Evolutionary conservation across 192 early-diverging fungal genomes (phyloP).

Genomic region (Dispira simplex): DNA sequence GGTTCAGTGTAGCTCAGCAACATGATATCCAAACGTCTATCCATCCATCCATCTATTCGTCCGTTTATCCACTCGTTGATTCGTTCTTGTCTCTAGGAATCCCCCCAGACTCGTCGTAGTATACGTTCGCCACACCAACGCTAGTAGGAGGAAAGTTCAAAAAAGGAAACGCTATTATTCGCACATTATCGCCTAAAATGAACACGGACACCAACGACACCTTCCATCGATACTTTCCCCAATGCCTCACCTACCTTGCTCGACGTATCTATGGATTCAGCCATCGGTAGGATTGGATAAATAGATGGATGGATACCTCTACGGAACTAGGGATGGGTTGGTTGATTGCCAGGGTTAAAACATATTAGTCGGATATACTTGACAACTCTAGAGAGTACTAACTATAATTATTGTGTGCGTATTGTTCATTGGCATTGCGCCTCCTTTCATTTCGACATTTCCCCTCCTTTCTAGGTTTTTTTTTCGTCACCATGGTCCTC

Average conservation of each 20-base stretch:
- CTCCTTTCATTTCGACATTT: neutral
- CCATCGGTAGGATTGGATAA: too few relatives aligned
- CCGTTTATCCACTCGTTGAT: neutral
- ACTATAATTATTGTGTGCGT: neutral
- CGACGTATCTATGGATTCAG: too few relatives aligned
- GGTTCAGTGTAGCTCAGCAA: too few relatives aligned
- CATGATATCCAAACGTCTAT: neutral
- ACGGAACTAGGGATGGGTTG: neutral
- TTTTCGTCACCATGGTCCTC: constrained; percentile 1
- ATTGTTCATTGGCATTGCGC: neutral
- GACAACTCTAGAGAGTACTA: neutral
- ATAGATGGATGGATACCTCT: neutral
- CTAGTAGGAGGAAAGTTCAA: neutral
- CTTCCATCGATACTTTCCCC: too few relatives aligned
- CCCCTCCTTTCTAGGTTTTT: neutral
- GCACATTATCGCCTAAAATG: neutral
- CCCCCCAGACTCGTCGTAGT: neutral
- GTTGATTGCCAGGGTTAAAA: neutral
- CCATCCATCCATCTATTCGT: constrained; percentile 2
- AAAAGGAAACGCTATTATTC: neutral
- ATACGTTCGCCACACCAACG: neutral
- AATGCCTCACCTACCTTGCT: too few relatives aligned
- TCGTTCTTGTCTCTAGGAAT: neutral
- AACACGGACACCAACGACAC: neutral
- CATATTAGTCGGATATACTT: neutral